These are phyloP conservation scores for Pseudognaphalium luteoalbum DNA, from an alignment of 129 eudicot species.

Conservation along the genomic window DNA sequence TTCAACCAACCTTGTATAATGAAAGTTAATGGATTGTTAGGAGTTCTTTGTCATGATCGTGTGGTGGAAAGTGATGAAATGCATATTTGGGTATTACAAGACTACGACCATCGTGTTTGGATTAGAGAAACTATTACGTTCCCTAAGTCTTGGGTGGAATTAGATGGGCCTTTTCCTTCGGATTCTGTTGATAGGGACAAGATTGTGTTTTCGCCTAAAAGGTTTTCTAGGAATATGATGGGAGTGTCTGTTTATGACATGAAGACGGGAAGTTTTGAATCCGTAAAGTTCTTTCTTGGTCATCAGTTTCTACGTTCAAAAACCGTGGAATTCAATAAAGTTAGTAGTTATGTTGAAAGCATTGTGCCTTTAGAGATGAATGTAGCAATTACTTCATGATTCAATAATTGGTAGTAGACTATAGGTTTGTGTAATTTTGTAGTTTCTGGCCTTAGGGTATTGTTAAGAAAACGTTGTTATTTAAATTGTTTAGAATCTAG, in stretches of 20 bases:
- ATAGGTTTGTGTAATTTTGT: no score
- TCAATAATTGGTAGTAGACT: neutral
- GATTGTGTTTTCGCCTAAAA: neutral
- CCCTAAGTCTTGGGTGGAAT: neutral
- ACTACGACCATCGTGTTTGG: neutral
- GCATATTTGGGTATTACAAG: neutral
- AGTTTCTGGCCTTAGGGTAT: no score
- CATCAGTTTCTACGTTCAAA: neutral
- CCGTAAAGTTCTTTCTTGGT: neutral
- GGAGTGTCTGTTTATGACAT: neutral
- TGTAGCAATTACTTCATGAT: neutral
- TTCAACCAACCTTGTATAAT: neutral
- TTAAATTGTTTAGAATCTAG: no score
- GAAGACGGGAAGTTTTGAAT: neutral
- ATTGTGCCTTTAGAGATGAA: neutral
- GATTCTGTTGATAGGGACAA: neutral
- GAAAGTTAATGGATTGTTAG: neutral
- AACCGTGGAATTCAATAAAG: neutral
- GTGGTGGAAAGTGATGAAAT: conserved; percentile 4
- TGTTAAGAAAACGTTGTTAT: no score
- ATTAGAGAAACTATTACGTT: neutral
- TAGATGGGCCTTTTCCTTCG: neutral
- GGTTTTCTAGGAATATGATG: neutral
- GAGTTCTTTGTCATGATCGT: neutral
- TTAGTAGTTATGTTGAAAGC: neutral